Evolutionary conservation across 805 yeast genomes (phyloP), one percentile per base, ranked within the genome.

Genomic region (Torulaspora microellipsoides): DNA sequence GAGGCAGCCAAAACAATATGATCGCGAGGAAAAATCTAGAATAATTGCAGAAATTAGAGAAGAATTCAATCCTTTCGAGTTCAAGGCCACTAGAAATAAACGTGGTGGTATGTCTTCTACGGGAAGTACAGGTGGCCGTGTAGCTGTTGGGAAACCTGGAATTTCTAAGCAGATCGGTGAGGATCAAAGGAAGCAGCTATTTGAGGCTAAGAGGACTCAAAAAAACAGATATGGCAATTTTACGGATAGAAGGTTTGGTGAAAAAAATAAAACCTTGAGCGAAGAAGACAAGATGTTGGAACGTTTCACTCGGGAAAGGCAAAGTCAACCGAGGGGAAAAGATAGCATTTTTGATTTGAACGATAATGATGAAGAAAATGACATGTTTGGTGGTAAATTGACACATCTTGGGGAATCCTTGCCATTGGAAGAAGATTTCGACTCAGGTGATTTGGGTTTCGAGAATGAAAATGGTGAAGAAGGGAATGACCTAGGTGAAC

Each of bases 231-330:
- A 73, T 31, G 96, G 97, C 40, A 87, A 86, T 1, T 58, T 93
- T 11, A 64, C 80, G 2, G 99, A 93, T 70, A 76, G 89, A 53
- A 79, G 96, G 67, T 91, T 93, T 64, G 99, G 99, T 62, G 99
- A 93, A 60, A 76, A 77, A 51, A 83, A 87, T 64, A 63, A 71
- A 7, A 64, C 71, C 37, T 58, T 93, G 71, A 77, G 83, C n/a
- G 81, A 81, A 10, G 98, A 93, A 65, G 96, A 93, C 54, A 87
- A 85, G 64, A 89, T 89, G 96, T 76, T 93, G 67, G 96, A 85
- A 60, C 81, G 99, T 69, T 93, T 88, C 70, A 86, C 96, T 3
- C 79, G 83, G 44, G 98, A 91, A 69, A 76, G 85, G 60, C 95
- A 88, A 62, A 57, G 74, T 13, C 75, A 76, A 46, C 62, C 76